These are phyloP conservation scores for Ceratocystiopsis sp. DNA, from an alignment of 2,329 filamentous ascomycete species.

Conservation along the genomic window DNA sequence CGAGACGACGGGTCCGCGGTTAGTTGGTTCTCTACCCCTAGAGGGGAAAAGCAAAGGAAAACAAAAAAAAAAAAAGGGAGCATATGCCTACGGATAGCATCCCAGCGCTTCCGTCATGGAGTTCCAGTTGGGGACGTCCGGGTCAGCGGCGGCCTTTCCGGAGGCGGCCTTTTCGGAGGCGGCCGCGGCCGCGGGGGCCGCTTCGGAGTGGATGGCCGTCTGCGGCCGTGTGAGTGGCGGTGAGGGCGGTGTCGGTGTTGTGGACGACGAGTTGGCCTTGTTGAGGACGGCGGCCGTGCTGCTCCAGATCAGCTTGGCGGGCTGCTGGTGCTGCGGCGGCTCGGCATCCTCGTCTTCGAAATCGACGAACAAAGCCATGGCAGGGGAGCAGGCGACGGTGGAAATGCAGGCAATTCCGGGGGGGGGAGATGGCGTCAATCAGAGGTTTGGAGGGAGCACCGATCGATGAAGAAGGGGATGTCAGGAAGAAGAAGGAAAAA, in stretches of 20 bases:
- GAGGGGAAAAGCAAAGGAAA: constrained; percentile 5
- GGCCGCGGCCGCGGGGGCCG: not conserved
- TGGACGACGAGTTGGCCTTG: not conserved
- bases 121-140: constrained; percentile 36
- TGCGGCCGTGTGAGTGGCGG: constrained; percentile 2
- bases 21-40: constrained; percentile 6
- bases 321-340: constrained; percentile 11
- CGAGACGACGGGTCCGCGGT: constrained; percentile 1
- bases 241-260: not conserved
- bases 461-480: no score
- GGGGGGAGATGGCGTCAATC: no score
- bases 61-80: constrained; percentile 11
- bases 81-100: constrained; percentile 48
- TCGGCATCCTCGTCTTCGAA: constrained; percentile 16
- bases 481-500: no score
- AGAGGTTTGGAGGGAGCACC: no score
- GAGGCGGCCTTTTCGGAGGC: not conserved
- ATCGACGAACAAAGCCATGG: constrained; percentile 19
- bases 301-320: constrained; percentile 12
- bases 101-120: constrained; percentile 44
- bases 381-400: not conserved
- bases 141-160: constrained; percentile 10
- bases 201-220: not conserved
- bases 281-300: constrained; percentile 4
- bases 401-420: no score